Base-by-base conservation (phyloP, 805 yeast genomes). In the Saccharomycopsis sp. region DNA sequence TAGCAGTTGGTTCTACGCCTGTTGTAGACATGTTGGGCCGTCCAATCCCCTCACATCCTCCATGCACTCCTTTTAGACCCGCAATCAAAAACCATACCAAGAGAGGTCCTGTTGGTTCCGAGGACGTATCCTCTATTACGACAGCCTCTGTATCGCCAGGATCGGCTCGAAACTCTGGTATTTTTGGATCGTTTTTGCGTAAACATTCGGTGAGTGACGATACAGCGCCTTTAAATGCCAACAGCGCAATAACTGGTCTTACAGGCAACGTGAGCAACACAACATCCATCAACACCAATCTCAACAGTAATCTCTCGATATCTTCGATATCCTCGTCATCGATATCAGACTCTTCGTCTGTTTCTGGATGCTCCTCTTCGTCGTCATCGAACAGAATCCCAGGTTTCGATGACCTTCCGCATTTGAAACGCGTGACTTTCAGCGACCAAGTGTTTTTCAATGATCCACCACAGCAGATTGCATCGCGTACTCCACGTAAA, bases 381-480 rank as follows among this genome's bases (percentile, higher is more conserved):
- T 65, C 53, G 64, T 66, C 25, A 42, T 68, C 62, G 7, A 57
- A 58, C 3, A 55, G 60, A 25, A 69, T 70, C 9, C 81, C 81
- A 1, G 81, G 81, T 0, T 61, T 76, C 52, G 78, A 74, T 53
- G 58, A 79, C 41, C 51, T 75, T 0, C 72, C 72, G 55, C 66
- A 69, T 3, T 61, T 89, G 68, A 80, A 81, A 62, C 77, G 89
- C 63, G 96, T 90, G 3, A 78, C 86, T 0, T 92, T 92, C 73
- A 89, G 91, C 2, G 76, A 87, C 2, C 87, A 87, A 41, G 86
- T 89, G 15, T 84, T 89, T 66, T 81, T 79, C 41, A 79, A 80
- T 62, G 97, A 92, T 69, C 96, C 97, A 1, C 96, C 96, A 0
- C 97, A 89, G 67, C 96, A 89, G 66, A 89, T 89, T 53, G 96